phyloP scores from a whole-genome alignment of 2,329 filamentous ascomycete species.

The Gliomastix tumulicola region DNA sequence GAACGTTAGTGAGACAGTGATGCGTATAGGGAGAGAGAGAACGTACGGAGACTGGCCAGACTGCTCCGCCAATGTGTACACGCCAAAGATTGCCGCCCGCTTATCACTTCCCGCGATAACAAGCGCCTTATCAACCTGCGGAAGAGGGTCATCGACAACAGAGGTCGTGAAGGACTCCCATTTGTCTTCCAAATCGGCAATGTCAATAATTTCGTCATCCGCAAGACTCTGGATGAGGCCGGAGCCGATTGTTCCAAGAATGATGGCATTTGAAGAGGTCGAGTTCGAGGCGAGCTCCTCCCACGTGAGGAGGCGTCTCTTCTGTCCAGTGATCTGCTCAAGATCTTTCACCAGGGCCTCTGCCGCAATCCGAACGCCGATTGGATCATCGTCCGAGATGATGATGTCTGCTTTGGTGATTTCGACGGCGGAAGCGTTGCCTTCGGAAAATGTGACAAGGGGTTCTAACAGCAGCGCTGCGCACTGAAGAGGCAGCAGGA shows the following conservation, averaged over 20 bases:
- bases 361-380: background rate
- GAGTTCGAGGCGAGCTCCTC: too few relatives aligned
- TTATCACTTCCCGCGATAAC: constrained; percentile 61
- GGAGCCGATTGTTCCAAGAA: constrained; percentile 63
- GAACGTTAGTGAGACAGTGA: background rate
- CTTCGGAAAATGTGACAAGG: background rate
- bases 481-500: too few relatives aligned
- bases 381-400: background rate
- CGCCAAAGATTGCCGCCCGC: constrained; percentile 61
- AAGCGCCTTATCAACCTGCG: constrained; percentile 49
- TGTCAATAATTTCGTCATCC: constrained; percentile 48
- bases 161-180: constrained; percentile 65
- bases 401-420: background rate
- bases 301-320: too few relatives aligned
- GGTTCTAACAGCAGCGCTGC: too few relatives aligned
- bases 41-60: constrained; percentile 49
- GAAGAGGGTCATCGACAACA: constrained; percentile 49
- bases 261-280: too few relatives aligned
- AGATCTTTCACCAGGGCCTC: background rate
- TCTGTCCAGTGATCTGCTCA: background rate
- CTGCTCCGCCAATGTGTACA: constrained; percentile 66
- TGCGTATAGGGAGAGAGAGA: background rate
- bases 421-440: background rate
- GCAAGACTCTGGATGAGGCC: constrained; percentile 52
- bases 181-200: constrained; percentile 47